Evolutionary conservation across 257 asterid genomes (phyloP).

Genomic region (Verbascum thapsus): DNA sequence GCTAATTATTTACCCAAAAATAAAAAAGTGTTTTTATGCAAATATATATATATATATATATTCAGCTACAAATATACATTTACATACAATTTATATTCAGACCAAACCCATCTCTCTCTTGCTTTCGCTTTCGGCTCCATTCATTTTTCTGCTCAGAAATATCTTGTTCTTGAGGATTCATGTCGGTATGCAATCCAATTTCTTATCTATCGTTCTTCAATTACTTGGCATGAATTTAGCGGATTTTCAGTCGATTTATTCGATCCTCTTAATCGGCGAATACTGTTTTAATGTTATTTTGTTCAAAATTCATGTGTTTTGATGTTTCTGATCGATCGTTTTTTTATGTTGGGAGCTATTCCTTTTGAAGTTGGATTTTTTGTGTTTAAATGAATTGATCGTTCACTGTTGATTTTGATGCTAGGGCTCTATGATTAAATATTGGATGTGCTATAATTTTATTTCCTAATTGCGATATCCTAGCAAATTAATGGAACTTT

Average conservation of each 20-base stretch:
- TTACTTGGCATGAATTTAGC: constrained; percentile 17
- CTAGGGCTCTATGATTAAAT: constrained; percentile 25
- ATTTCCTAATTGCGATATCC: constrained; percentile 15
- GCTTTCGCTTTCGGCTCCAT: constrained; percentile 27
- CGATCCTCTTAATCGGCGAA: too few relatives aligned
- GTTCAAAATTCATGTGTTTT: constrained; percentile 22
- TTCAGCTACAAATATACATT: neutral
- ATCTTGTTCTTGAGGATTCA: constrained; percentile 49
- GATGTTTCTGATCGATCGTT: constrained; percentile 29
- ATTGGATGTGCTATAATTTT: constrained; percentile 3
- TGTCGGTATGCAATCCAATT: constrained; percentile 70
- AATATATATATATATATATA: neutral
- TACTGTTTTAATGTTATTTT: constrained; percentile 1
- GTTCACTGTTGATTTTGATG: constrained; percentile 26
- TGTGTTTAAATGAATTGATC: constrained; percentile 9
- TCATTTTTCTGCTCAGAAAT: constrained; percentile 32
- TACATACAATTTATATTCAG: constrained; percentile 3
- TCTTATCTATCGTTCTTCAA: constrained; percentile 11
- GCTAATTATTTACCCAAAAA: too few relatives aligned
- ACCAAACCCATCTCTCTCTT: constrained; percentile 32
- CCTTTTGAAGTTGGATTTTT: constrained; percentile 14
- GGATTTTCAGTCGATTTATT: constrained; percentile 31
- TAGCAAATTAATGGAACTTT: constrained; percentile 16
- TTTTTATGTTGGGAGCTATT: constrained; percentile 29
- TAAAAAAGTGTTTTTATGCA: too few relatives aligned